Base-by-base conservation (phyloP, 208 protist species). In the Trypanosomatidae sp. region DNA sequence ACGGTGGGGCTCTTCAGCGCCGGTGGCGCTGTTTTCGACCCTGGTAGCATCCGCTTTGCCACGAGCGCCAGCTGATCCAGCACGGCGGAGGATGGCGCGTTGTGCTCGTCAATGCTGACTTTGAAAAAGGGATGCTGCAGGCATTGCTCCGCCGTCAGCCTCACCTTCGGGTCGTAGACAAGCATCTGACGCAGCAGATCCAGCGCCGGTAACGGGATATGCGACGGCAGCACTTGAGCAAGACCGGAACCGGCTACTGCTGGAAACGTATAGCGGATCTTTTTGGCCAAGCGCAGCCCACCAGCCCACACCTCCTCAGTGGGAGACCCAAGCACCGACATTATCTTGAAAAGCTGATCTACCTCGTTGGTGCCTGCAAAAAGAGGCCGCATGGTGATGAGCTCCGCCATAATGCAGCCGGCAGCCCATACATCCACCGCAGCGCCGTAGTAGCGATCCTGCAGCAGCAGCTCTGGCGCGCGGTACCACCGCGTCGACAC, bases 401-500 rank as follows among this genome's bases (percentile, higher is more conserved):
- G 82, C 81, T 99, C 99, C 7, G 93, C 98, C 68, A 99, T 89
- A 47, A 99, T 99, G 85, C 97, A 99, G 22, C 97, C 98, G 25
- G 84, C 78, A 3, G 95, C 97, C 97, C 96, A 99, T 13, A 99
- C 88, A 81, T 99, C 98, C 43, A 99, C 98, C 15, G 96, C 81
- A 12, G 92, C 84, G 36, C 91, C 97, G 83, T 99, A 99, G 25
- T 80, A 78, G 41, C 87, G 80, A 62, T 94, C 87, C 79, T 99
- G 98, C 64, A 94, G 77, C 53, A 99, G 93, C 58, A 99, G 87
- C 86, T 99, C 99, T 4, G 99, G 99, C 3, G 99, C 91, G 49
- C 99, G 92, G 77, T 99, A 99, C 99, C 99, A 99, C 8, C 99
- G 88, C 28, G 98, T 99, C 46, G 97, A 97, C 2, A 99, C 98